These are phyloP conservation scores for Yamadazyma diospyri DNA, from an alignment of 1,139 yeast genomes.

Conservation along the genomic window DNA sequence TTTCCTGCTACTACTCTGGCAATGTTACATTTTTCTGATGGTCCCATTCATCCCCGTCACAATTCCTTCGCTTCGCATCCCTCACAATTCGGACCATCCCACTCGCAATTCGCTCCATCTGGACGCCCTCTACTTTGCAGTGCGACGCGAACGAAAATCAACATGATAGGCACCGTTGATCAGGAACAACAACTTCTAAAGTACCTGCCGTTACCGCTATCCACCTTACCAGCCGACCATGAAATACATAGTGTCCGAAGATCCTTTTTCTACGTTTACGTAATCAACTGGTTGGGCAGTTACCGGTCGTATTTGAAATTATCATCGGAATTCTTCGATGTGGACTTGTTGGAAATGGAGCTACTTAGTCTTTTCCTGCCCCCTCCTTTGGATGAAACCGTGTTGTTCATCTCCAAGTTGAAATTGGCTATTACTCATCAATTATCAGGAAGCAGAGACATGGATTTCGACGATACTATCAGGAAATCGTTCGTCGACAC, in stretches of 20 bases:
- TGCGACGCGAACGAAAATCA: neutral
- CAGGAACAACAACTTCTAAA: slow-evolving; percentile 11
- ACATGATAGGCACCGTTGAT: slow-evolving; percentile 7
- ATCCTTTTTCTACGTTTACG: slow-evolving; percentile 38
- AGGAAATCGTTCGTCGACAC: slow-evolving; percentile 38
- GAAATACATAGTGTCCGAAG: slow-evolving; percentile 20
- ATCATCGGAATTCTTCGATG: slow-evolving; percentile 48
- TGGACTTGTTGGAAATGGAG: slow-evolving; percentile 54
- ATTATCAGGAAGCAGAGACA: slow-evolving; percentile 10
- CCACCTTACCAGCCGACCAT: slow-evolving; percentile 9
- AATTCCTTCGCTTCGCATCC: no score
- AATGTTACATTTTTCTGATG: no score
- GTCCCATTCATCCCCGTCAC: no score
- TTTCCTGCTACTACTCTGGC: no score
- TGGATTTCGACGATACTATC: slow-evolving; percentile 14
- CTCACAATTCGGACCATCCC: no score
- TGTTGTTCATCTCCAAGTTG: slow-evolving; percentile 38
- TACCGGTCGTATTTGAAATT: slow-evolving; percentile 43
- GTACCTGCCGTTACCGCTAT: slow-evolving; percentile 14
- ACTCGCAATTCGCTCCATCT: no score
- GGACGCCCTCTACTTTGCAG: no score
- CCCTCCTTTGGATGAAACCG: slow-evolving; percentile 32
- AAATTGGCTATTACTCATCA: slow-evolving; percentile 35
- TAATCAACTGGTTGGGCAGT: slow-evolving; percentile 50
- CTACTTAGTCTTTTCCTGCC: slow-evolving; percentile 38